Evolutionary conservation across 768 basidiomycete species (phyloP), one percentile per base, ranked within the genome.

Genomic region (Mrakia hoshinonis): DNA sequence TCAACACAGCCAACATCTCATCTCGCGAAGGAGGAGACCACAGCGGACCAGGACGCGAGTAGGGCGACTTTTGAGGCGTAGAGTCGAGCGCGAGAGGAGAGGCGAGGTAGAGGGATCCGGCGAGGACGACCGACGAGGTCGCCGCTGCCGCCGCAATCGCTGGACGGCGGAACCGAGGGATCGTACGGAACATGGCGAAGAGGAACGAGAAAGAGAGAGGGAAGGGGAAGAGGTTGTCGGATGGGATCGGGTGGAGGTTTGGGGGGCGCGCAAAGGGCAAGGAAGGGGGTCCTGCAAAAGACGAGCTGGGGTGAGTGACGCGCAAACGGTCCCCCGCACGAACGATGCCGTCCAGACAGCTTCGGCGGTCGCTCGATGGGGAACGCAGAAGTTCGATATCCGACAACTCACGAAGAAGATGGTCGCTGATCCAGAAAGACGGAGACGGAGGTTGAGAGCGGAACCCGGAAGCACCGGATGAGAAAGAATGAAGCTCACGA

Each of bases 1-100:
- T 76, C 69, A 81, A 76, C 70, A 80, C 76, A 24, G 76, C 76
- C 24, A 81, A 69, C 79, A 77, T 77, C 76, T 76, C 82, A 80
- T 58, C 72, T 62, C 79, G 76, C 43, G 79, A 76, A 24, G 79
- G 80, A 36, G 80, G 79, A 12, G 79, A 76, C 80, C 79, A 80
- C 75, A 81, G 75, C 68, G 80, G 79, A 12, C 77, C 78, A 12
- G 80, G 80, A 68, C 80, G 75, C n/a, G 67, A 24, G 52, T 67
- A 73, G 22, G 48, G 54, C 20, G 38, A 60, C 52, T 70, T 70
- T 36, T 58, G n/a, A 31, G 24, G 29, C 22, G 63, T 47, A 24
- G 63, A 65, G 24, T 66, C 64, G 64, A 66, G 64, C 3, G 49
- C 7, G 47, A 66, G 47, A 1, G 64, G 64, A 1, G 64, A 66